phyloP scores from a whole-genome alignment of 2,329 filamentous ascomycete genomes.

The Verticillium nonalfalfae region DNA sequence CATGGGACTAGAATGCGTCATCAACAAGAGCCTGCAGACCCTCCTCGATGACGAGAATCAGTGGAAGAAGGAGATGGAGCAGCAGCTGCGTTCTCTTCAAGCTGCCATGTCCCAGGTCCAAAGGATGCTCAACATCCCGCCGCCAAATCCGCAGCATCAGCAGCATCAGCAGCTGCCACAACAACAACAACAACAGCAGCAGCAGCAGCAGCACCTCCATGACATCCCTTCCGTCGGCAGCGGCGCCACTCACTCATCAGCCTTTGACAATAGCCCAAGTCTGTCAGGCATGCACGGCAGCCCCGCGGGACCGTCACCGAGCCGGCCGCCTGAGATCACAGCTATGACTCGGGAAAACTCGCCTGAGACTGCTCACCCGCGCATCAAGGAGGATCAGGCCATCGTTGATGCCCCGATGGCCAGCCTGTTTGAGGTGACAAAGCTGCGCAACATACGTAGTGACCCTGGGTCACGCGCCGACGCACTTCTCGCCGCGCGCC shows the following conservation, averaged over 20 bases:
- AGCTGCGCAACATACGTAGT: conserved; percentile 23
- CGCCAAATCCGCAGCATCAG: conserved; percentile 1
- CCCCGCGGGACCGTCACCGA: conserved; percentile 11
- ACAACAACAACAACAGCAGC: background rate
- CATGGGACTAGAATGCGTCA: conserved; percentile 23
- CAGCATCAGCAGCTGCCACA: background rate
- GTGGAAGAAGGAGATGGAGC: conserved; percentile 15
- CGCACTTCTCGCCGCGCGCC: conserved; percentile 19
- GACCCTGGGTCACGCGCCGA: conserved; percentile 17
- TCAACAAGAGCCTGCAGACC: conserved; percentile 35
- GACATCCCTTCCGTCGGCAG: conserved; percentile 1
- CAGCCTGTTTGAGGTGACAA: conserved; percentile 46
- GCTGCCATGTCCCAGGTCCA: conserved; percentile 19
- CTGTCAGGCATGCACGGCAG: conserved; percentile 9
- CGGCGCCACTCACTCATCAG: background rate
- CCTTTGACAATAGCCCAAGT: conserved; percentile 7
- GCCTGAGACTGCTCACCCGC: conserved; percentile 28
- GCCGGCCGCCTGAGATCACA: conserved; percentile 14
- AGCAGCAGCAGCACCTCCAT: background rate
- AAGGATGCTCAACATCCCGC: conserved; percentile 9
- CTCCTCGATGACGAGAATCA: conserved; percentile 13
- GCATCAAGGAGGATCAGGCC: conserved; percentile 20
- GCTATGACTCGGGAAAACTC: conserved; percentile 26
- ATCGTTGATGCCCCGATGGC: conserved; percentile 45
- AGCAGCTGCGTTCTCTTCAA: conserved; percentile 17